Evolutionary conservation across 2,329 filamentous ascomycete genomes (phyloP), one percentile per base, ranked within the genome.

Genomic region (Hypoxylon sp.): DNA sequence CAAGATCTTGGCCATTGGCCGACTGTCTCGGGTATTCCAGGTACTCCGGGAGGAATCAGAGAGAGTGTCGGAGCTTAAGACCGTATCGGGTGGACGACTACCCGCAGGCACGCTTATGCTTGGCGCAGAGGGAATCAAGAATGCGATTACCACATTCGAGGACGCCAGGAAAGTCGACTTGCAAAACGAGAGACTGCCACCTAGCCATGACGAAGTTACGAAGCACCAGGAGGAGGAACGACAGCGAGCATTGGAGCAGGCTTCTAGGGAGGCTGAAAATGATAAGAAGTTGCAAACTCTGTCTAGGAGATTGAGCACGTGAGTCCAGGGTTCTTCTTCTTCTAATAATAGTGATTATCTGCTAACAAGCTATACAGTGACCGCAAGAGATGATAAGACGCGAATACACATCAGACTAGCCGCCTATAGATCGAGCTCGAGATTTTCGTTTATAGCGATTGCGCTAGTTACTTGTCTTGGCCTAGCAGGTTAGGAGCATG

Each of bases 1-100:
- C 90, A 99, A 99, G 86, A 98, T 99, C 77, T 84, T 99, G 75
- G 96, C 96, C 67, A 99, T 99, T 76, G 96, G 96, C 30, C 93
- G 96, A 74, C 86, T 99, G 71, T 98, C 96, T 38, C 93, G 96
- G 75, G 96, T 99, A 67, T 99, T 99, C 90, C 96, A 99, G 80
- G 96, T 99, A 55, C 83, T 99, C 74, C 93, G 96, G 76, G 96
- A 99, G 82, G 96, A 99, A 82, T 97, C 94, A 1, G 96, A 99
- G 84, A 90, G 92, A 75, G 94, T 99, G 62, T 98, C 95, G 41
- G 96, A 99, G 81, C 89, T 99, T 80, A 99, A 99, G 88, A 98
- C 95, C 49, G 95, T 94, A 48, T 91, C 94, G 68, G 96, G 96
- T 72, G 96, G 96, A 65, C 90, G 94, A 76, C 87, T 99, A 69